phyloP scores from a whole-genome alignment of 1,139 yeast species.

The Candida pseudoviswanathii region DNA sequence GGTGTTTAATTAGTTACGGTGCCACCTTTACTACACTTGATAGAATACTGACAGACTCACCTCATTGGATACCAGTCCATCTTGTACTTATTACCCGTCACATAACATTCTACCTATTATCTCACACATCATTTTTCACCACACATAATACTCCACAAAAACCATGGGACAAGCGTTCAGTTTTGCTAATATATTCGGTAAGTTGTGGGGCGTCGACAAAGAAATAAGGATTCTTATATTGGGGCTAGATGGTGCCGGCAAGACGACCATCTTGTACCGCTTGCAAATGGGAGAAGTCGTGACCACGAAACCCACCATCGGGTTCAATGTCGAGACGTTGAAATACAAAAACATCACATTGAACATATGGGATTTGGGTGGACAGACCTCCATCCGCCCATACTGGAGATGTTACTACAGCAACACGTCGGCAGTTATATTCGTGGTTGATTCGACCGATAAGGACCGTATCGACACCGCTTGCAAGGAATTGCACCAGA shows the following conservation, averaged over 20 bases:
- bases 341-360: slow-evolving; percentile 87
- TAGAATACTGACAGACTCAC: background rate
- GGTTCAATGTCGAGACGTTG: slow-evolving; percentile 94
- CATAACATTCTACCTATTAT: too few relatives aligned
- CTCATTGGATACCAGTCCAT: background rate
- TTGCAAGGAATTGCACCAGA: slow-evolving; percentile 82
- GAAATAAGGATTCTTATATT: slow-evolving; percentile 89
- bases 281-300: slow-evolving; percentile 93
- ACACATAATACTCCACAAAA: background rate
- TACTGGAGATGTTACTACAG: slow-evolving; percentile 98
- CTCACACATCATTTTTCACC: too few relatives aligned
- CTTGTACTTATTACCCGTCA: background rate
- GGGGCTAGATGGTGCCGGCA: slow-evolving; percentile 98
- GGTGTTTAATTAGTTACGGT: background rate
- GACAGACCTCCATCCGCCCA: slow-evolving; percentile 95
- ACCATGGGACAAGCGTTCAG: slow-evolving; percentile 85
- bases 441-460: slow-evolving; percentile 96
- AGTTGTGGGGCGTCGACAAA: slow-evolving; percentile 86
- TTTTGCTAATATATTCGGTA: slow-evolving; percentile 69
- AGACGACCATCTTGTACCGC: slow-evolving; percentile 90
- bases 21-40: background rate
- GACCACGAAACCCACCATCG: slow-evolving; percentile 93
- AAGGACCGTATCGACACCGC: slow-evolving; percentile 89
- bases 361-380: slow-evolving; percentile 92
- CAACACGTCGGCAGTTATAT: slow-evolving; percentile 93